Evolutionary conservation across 2,329 filamentous ascomycete genomes (phyloP).

Genomic region (Thelonectria discophora): DNA sequence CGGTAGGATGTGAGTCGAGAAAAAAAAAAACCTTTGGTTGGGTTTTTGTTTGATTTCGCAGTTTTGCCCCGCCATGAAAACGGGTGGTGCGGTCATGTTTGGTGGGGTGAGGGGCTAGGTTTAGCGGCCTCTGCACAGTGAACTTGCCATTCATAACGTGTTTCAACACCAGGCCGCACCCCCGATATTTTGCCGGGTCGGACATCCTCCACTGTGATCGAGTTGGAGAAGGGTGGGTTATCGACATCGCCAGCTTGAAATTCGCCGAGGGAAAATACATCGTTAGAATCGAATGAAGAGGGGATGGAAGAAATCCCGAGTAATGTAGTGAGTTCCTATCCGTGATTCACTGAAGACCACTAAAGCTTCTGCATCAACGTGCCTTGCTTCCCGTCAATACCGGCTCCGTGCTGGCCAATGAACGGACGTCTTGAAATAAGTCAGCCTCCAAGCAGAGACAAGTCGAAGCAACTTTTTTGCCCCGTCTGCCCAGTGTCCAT

Average conservation of each 20-base stretch:
- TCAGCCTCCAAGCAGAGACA: not conserved
- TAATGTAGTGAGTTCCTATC: no score
- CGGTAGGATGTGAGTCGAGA: conserved; percentile 30
- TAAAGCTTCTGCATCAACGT: no score
- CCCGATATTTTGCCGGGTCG: no score
- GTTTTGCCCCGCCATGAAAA: conserved; percentile 37
- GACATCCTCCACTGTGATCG: no score
- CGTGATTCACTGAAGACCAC: no score
- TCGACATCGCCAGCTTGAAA: no score
- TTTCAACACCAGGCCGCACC: not conserved
- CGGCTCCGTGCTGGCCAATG: not conserved
- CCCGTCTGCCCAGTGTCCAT: not conserved
- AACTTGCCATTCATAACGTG: not conserved
- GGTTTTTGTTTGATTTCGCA: conserved; percentile 31
- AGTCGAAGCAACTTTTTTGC: not conserved
- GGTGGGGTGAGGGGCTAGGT: conserved; percentile 35
- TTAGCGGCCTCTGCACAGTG: no score
- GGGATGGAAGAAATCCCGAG: no score
- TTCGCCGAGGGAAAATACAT: no score
- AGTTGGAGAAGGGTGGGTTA: no score
- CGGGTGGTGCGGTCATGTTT: conserved; percentile 15
- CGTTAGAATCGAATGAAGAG: no score
- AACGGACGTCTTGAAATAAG: not conserved
- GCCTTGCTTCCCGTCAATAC: no score
- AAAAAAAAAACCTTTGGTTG: conserved; percentile 26